phyloP scores from a whole-genome alignment of 192 early-diverging fungal genomes.

The Kickxella alabastrina region DNA sequence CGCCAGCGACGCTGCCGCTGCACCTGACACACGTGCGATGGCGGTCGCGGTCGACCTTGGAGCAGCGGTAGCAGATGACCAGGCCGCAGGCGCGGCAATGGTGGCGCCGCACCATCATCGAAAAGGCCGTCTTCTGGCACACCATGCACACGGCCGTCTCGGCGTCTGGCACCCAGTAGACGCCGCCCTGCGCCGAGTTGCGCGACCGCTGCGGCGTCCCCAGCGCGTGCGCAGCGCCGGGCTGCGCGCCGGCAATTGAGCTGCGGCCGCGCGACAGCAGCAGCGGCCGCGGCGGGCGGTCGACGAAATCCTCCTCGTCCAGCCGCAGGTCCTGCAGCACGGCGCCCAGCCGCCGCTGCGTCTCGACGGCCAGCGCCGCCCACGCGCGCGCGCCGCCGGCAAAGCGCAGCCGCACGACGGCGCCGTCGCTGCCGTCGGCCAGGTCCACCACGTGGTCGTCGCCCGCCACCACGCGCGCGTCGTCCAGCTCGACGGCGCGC shows the following conservation, averaged over 20 bases:
- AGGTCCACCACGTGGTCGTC: slow-evolving; percentile 6
- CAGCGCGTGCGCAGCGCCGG: background rate
- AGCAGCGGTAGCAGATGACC: slow-evolving; percentile 54
- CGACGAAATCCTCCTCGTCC: slow-evolving; percentile 47
- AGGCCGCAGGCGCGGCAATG: slow-evolving; percentile 50
- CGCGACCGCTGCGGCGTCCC: slow-evolving; percentile 6
- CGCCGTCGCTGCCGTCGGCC: slow-evolving; percentile 7
- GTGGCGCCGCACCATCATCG: slow-evolving; percentile 53
- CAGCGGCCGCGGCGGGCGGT: slow-evolving; percentile 36
- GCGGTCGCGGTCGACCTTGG: slow-evolving; percentile 13
- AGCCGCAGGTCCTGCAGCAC: slow-evolving; percentile 45
- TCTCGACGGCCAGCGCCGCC: slow-evolving; percentile 21
- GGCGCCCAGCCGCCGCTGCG: slow-evolving; percentile 10
- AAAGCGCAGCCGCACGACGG: slow-evolving; percentile 8
- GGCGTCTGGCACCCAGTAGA: slow-evolving; percentile 51
- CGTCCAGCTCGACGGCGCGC: slow-evolving; percentile 34
- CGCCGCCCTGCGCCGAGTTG: slow-evolving; percentile 20
- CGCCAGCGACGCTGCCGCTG: background rate
- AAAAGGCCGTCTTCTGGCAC: slow-evolving; percentile 47
- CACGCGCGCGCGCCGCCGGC: slow-evolving; percentile 27
- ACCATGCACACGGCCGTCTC: slow-evolving; percentile 51
- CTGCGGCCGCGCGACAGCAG: slow-evolving; percentile 32
- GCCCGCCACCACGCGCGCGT: slow-evolving; percentile 12
- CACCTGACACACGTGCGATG: slow-evolving; percentile 38
- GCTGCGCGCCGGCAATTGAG: slow-evolving; percentile 33